These are phyloP conservation scores for Agrostemma githago DNA, from an alignment of 148 eudicot species.

Conservation along the genomic window DNA sequence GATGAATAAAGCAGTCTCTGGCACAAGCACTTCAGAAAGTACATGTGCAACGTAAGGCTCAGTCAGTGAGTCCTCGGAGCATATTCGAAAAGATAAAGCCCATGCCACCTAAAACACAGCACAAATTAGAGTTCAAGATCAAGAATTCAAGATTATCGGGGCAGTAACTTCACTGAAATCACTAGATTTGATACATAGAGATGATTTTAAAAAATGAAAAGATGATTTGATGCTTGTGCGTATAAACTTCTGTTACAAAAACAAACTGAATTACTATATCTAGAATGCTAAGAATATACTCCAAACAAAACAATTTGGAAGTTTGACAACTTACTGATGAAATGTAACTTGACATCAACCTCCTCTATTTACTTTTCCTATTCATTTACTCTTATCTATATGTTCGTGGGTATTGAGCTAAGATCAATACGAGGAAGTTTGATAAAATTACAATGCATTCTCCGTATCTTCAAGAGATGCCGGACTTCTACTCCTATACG, in stretches of 20 bases:
- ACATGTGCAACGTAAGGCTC: constrained; percentile 71
- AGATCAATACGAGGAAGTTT: neutral
- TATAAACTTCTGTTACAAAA: neutral
- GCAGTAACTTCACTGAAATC: neutral
- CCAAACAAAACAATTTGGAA: neutral
- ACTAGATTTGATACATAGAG: neutral
- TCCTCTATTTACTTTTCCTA: neutral
- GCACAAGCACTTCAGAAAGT: constrained; percentile 46
- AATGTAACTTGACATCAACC: neutral
- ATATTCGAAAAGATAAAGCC: constrained; percentile 62
- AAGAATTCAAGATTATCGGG: neutral
- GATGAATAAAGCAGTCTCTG: constrained; percentile 69
- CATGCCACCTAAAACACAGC: constrained; percentile 54
- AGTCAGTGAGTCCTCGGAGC: constrained; percentile 54
- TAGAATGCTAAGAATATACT: neutral
- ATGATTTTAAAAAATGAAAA: neutral
- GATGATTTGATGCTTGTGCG: constrained; percentile 9
- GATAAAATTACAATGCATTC: neutral
- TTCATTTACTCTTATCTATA: neutral
- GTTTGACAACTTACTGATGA: constrained; percentile 5
- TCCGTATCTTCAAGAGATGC: neutral
- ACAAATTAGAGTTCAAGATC: constrained; percentile 15
- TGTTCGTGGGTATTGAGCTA: neutral
- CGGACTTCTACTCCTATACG: neutral
- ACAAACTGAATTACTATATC: neutral